Evolutionary conservation across 192 early-diverging fungal genomes (phyloP).

Genomic region (Geranomyces michiganensis): DNA sequence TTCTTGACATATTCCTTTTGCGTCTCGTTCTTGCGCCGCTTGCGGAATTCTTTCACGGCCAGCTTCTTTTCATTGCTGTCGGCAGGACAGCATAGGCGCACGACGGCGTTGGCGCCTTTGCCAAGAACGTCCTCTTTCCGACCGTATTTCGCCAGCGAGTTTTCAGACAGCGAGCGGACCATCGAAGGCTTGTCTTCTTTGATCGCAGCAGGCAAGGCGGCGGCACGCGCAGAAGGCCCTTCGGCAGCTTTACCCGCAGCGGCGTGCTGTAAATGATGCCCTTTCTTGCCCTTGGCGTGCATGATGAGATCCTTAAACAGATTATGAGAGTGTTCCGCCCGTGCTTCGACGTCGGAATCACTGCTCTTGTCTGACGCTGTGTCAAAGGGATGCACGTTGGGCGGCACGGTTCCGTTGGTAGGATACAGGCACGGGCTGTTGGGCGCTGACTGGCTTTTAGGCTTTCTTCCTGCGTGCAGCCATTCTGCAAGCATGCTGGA

Average conservation of each 20-base stretch:
- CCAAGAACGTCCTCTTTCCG: constrained; percentile 75
- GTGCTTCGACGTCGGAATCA: constrained; percentile 38
- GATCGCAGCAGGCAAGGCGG: not conserved
- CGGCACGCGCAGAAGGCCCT: not conserved
- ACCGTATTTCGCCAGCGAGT: constrained; percentile 78
- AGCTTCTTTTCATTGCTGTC: constrained; percentile 63
- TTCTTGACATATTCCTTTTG: constrained; percentile 96
- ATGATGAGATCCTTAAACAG: constrained; percentile 47
- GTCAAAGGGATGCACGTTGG: not conserved
- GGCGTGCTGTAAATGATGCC: not conserved
- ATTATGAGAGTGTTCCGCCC: constrained; percentile 27
- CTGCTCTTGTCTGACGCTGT: constrained; percentile 21
- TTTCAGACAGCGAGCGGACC: constrained; percentile 40
- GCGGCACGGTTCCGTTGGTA: not conserved
- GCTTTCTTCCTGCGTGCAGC: constrained; percentile 23
- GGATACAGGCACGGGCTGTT: constrained; percentile 6
- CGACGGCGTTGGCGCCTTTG: constrained; percentile 88
- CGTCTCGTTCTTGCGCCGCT: constrained; percentile 78
- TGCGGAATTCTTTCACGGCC: constrained; percentile 94
- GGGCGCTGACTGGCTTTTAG: constrained; percentile 21
- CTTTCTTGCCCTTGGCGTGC: constrained; percentile 25
- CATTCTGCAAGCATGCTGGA: constrained; percentile 20
- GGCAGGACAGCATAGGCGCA: constrained; percentile 75
- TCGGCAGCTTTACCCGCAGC: constrained; percentile 18
- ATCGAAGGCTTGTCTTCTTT: constrained; percentile 13